A percentile compares a stretch with the other conserved stretches of the same genome.
phyloP scores from a whole-genome alignment of 352 stramenopile species.

The Pythium volutum region DNA sequence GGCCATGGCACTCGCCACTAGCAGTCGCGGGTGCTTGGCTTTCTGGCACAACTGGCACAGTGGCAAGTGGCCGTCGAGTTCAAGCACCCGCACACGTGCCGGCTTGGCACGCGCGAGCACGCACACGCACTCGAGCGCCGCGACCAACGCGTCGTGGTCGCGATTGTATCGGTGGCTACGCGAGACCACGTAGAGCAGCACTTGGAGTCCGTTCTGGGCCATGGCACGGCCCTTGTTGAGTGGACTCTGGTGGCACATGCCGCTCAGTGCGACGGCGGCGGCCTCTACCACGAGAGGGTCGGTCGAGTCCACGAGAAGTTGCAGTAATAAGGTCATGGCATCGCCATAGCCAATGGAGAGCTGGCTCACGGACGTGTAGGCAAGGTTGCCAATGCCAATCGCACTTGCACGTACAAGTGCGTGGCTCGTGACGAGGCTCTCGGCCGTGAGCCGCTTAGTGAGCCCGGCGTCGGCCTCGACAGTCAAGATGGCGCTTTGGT shows the following conservation, averaged over 20 bases:
- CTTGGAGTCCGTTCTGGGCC: constrained; percentile 66
- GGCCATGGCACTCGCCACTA: constrained; percentile 45
- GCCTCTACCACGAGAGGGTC: constrained; percentile 43
- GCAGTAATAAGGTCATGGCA: constrained; percentile 52
- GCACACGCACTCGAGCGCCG: constrained; percentile 50
- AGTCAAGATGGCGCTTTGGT: constrained; percentile 65
- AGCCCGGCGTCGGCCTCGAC: constrained; percentile 52
- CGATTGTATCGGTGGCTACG: constrained; percentile 34
- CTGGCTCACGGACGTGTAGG: constrained; percentile 66
- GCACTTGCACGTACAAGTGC: constrained; percentile 46
- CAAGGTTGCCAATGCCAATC: constrained; percentile 60
- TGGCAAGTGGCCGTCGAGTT: constrained; percentile 56
- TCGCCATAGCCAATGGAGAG: constrained; percentile 75
- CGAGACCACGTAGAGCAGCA: constrained; percentile 57
- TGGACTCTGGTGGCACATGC: constrained; percentile 58
- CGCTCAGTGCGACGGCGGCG: constrained; percentile 39
- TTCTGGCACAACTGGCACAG: constrained; percentile 52
- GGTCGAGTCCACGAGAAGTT: constrained; percentile 57
- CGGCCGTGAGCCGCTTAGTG: constrained; percentile 24
- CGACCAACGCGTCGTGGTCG: constrained; percentile 39
- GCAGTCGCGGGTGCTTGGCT: constrained; percentile 24
- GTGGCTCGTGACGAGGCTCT: constrained; percentile 32
- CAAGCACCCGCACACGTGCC: constrained; percentile 44
- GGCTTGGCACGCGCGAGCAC: constrained; percentile 42
- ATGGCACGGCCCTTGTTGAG: constrained; percentile 63